A percentile compares a stretch with the other conserved stretches of the same genome.
Conservation (phyloP, 1,284 basidiomycete genomes). For the Inonotus obliquus region DNA sequence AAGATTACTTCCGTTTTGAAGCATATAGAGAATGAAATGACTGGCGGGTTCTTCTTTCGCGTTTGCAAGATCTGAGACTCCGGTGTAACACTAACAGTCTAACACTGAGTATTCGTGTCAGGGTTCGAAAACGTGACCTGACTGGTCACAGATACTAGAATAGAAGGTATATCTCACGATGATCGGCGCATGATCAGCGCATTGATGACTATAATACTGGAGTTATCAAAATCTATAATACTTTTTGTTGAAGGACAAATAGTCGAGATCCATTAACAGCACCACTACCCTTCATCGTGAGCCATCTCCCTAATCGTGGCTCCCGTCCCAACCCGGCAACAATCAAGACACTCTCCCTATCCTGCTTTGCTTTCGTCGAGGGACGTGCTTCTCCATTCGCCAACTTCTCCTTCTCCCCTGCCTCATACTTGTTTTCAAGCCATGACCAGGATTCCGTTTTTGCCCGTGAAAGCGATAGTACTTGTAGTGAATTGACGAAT, state of each 20-base stretch:
- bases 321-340: constrained; percentile 85
- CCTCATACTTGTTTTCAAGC: constrained; percentile 26
- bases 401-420: not conserved
- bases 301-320: constrained; percentile 86
- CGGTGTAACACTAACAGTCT: no score
- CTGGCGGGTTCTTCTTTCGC: not conserved
- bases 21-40: not conserved
- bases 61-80: no score
- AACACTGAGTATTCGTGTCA: not conserved
- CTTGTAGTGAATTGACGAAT: constrained; percentile 86
- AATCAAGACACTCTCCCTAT: constrained; percentile 50
- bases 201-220: constrained; percentile 17
- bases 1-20: not conserved
- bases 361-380: not conserved
- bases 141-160: no score
- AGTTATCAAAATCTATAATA: constrained; percentile 44
- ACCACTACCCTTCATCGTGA: constrained; percentile 51
- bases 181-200: not conserved
- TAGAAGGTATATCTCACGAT: not conserved
- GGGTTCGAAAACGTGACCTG: no score
- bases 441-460: constrained; percentile 43
- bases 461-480: constrained; percentile 58
- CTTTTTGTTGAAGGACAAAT: constrained; percentile 14
- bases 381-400: not conserved
- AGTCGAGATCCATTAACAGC: constrained; percentile 12